phyloP scores from a whole-genome alignment of 768 basidiomycete species.

The Rubroboletus pulcherrimus region DNA sequence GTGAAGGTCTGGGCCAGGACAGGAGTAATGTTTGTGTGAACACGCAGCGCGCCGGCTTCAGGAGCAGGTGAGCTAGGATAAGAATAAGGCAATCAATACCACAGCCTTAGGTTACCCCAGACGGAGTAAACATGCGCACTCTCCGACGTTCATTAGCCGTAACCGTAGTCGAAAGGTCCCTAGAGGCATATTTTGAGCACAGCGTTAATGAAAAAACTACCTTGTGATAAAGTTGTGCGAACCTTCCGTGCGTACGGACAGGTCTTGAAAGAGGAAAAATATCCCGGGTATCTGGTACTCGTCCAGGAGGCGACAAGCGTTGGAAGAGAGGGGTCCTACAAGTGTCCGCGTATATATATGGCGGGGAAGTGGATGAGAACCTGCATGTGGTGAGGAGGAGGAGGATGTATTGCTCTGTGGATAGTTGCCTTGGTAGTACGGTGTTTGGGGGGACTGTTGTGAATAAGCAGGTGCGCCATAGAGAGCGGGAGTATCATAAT shows the following conservation, averaged over 20 bases:
- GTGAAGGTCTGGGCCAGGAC: constrained; percentile 84
- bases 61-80: constrained; percentile 63
- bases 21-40: constrained; percentile 67
- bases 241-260: constrained; percentile 93
- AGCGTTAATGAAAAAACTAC: constrained; percentile 20
- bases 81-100: constrained; percentile 21
- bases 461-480: constrained; percentile 27
- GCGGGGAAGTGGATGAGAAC: constrained; percentile 48
- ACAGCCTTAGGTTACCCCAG: constrained; percentile 16
- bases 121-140: constrained; percentile 54
- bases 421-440: constrained; percentile 29
- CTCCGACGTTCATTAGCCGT: constrained; percentile 85
- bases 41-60: constrained; percentile 57
- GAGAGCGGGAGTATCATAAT: constrained; percentile 21
- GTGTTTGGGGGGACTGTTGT: constrained; percentile 28
- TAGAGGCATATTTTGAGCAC: constrained; percentile 29
- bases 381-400: constrained; percentile 29
- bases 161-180: constrained; percentile 84
- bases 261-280: constrained; percentile 93
- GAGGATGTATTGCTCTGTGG: constrained; percentile 24
- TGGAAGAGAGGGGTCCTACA: constrained; percentile 84
- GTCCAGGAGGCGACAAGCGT: constrained; percentile 80
- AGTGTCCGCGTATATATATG: constrained; percentile 82
- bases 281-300: constrained; percentile 84
- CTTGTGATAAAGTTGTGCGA: constrained; percentile 29